Evolutionary conservation across 768 basidiomycete genomes (phyloP).

Genomic region (Trametes cubensis): DNA sequence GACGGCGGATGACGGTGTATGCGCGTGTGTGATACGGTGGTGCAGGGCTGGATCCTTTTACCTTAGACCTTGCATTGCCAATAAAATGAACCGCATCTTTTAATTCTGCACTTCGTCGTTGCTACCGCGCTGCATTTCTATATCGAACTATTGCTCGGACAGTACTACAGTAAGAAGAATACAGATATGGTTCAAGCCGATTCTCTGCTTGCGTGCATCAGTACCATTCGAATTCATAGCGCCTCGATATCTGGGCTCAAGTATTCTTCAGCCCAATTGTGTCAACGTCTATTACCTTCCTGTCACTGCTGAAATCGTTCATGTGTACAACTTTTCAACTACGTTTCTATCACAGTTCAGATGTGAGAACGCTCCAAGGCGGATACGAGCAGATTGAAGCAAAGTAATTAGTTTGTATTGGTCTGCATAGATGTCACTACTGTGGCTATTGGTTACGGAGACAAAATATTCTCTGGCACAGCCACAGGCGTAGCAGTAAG

Average conservation of each 20-base stretch:
- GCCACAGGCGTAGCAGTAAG: background rate
- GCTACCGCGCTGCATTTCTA: background rate
- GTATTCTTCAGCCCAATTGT: too few relatives aligned
- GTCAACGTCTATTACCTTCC: too few relatives aligned
- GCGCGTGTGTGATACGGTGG: constrained; percentile 20
- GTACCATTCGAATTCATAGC: too few relatives aligned
- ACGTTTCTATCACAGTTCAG: too few relatives aligned
- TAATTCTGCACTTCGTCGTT: constrained; percentile 13
- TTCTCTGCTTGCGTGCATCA: too few relatives aligned
- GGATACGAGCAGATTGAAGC: too few relatives aligned
- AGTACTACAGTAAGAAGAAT: constrained; percentile 14
- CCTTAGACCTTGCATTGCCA: constrained; percentile 24
- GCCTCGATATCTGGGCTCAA: too few relatives aligned
- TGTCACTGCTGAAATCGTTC: too few relatives aligned
- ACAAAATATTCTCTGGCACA: background rate
- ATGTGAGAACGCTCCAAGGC: too few relatives aligned
- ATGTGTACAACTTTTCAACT: too few relatives aligned
- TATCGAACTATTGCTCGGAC: background rate
- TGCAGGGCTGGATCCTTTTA: constrained; percentile 25
- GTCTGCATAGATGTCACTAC: too few relatives aligned
- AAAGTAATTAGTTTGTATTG: too few relatives aligned
- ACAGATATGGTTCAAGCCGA: background rate
- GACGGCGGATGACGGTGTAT: constrained; percentile 11
- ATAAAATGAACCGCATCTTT: constrained; percentile 26
- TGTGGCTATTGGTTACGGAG: background rate